Evolutionary conservation across 352 stramenopile species (phyloP), one percentile per base, ranked within the genome.

Genomic region (Phytopythium litorale): DNA sequence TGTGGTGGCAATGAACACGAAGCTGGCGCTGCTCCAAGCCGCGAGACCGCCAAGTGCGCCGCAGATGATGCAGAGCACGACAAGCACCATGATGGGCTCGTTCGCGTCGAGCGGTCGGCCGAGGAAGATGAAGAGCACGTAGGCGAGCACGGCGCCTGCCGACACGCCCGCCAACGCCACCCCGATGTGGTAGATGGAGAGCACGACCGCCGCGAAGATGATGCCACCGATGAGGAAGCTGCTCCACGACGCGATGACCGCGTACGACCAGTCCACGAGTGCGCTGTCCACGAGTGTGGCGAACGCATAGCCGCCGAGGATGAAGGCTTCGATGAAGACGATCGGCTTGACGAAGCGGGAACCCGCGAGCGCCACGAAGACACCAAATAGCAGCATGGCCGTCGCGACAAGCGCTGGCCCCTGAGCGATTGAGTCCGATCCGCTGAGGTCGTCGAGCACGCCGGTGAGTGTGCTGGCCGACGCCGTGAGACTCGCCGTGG

Each of bases 261-360:
- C 32, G 21, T 58, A 58, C 35, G 52, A 58, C 32, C 35, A 46
- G 52, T 21, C 19, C 30, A 46, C 33, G 15, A 58, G 35, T 19
- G 52, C 52, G 52, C 52, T 58, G 33, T 58, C 52, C 6, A 58
- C 33, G 21, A 58, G 52, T 8, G 52, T 58, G n/a, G 52, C 52
- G 32, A 43, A 58, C 32, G 52, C 52, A n/a, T 58, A 58, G 33
- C 52, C 52, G 19, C 52, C 52, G 52, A 58, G 52, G 32, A 58
- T 28, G 52, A 46, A 58, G 18, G 33, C 52, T 4, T 58, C 52
- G 33, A 58, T 28, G 52, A 58, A 58, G 30, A 58, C 35, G 52
- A 58, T 58, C 32, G 52, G n/a, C 35, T 46, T 43, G 52, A 58
- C 21, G 33, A 48, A 58, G 2, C 21, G 30, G 19, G 21, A 33